Base-by-base conservation (phyloP, 2,329 filamentous ascomycete species). In the Colletotrichum noveboracense region DNA sequence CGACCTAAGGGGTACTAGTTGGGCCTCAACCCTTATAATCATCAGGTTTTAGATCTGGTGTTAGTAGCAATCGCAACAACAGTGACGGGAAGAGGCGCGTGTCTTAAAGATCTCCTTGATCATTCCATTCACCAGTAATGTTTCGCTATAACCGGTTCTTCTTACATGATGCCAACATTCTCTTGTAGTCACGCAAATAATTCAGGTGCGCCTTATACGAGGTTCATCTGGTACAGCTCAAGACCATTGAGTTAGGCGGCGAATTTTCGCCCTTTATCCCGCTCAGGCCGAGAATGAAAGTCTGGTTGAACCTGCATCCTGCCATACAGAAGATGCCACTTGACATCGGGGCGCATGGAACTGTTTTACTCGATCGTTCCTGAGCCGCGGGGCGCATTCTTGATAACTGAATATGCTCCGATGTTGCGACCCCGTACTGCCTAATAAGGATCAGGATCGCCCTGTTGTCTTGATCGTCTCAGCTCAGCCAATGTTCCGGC, bases 211-310 rank as follows among this genome's bases (percentile, higher is more conserved):
- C 26, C 26, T 28, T 5, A 1, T 9, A 78, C 43, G 2, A 87
- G 78, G 0, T 73, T 82, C 18, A 89, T 78, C 60, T 85, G 88
- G 80, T 88, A 88, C 0, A 92, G 79, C 71, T 85, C 86, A 9
- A 92, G 80, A 7, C 78, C 78, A 9, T 83, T 80, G 3, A 92
- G 83, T 0, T 85, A 87, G 3, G 85, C 77, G 2, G 86, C 84
- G n/a, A 88, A 88, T 75, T 87, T 89, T 36, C 71, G 62, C 55
- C 86, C 77, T 81, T 71, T 7, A 88, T 72, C 1, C 74, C 77
- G 71, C 85, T 79, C 74, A 82, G 79, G 1, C 88, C 89, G 16
- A 90, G 79, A 28, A 89, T 86, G 3, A 90, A 52, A 13, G 10
- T 52, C 43, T 21, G 0, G 0, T 52, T 7, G 0, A 7, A 52